Evolutionary conservation across 306 rosid genomes (phyloP).

Genomic region (Nissolia schottii): DNA sequence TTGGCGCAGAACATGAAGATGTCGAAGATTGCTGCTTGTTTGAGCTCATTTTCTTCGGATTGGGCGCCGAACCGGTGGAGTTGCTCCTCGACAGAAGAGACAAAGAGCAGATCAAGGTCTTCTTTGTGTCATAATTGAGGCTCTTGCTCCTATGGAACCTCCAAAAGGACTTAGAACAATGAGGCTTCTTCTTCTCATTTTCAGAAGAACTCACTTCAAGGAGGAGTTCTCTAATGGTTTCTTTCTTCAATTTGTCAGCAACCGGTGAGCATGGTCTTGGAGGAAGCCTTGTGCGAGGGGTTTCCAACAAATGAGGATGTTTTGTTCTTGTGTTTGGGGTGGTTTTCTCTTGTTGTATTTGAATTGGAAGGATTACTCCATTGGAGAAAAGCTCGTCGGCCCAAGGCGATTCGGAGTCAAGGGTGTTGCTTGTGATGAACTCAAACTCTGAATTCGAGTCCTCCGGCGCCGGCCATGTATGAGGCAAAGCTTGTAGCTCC

Average conservation of each 20-base stretch:
- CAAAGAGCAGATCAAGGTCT: constrained; percentile 36
- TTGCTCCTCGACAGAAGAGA: constrained; percentile 73
- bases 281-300: constrained; percentile 27
- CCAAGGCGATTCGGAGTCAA: constrained; percentile 46
- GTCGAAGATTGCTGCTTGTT: constrained; percentile 29
- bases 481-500: constrained; percentile 22
- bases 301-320: constrained; percentile 9
- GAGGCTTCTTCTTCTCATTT: constrained; percentile 39
- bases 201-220: constrained; percentile 27
- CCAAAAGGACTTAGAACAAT: constrained; percentile 68
- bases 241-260: constrained; percentile 43
- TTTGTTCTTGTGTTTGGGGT: constrained; percentile 3
- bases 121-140: constrained; percentile 62
- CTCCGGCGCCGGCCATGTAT: no score
- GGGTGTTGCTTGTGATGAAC: constrained; percentile 45
- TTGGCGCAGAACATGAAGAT: constrained; percentile 27
- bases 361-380: constrained; percentile 70
- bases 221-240: constrained; percentile 25
- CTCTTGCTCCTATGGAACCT: constrained; percentile 84
- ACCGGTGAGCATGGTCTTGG: constrained; percentile 44
- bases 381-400: constrained; percentile 92
- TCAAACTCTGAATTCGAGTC: constrained; percentile 73
- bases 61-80: constrained; percentile 64
- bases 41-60: constrained; percentile 40
- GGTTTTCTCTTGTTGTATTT: constrained; percentile 33